Evolutionary conservation across 768 basidiomycete genomes (phyloP).

Genomic region (Boletus patriciae): DNA sequence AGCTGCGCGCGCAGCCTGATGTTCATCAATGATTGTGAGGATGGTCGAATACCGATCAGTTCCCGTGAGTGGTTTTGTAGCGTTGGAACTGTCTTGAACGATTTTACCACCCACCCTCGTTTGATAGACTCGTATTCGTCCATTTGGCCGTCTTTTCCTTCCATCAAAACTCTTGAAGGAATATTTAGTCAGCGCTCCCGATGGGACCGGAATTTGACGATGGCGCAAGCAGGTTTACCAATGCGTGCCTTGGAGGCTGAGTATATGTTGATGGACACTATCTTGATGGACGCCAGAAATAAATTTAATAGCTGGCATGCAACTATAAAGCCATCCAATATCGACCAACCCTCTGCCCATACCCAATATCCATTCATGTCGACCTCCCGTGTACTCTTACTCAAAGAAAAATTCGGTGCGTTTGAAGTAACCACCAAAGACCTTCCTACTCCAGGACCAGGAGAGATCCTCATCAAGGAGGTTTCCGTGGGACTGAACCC

Average conservation of each 20-base stretch:
- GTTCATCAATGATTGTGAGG: neutral
- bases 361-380: conserved; percentile 5
- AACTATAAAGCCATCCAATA: neutral
- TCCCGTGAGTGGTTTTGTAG: neutral
- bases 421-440: conserved; percentile 14
- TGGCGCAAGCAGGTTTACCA: conserved; percentile 1
- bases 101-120: no score
- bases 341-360: neutral
- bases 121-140: no score
- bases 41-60: neutral
- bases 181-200: neutral
- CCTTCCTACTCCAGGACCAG: conserved; percentile 35
- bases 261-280: neutral
- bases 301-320: neutral
- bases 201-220: neutral
- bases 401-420: conserved; percentile 19
- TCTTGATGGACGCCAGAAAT: neutral
- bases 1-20: neutral
- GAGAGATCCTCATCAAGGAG: conserved; percentile 46
- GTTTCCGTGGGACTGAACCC: conserved; percentile 46
- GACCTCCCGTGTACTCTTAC: conserved; percentile 16
- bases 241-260: neutral
- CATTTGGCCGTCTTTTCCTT: no score
- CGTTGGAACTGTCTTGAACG: no score
- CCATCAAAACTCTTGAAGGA: neutral